These are phyloP conservation scores for Arxiozyma slooffiae DNA, from an alignment of 1,139 yeast species.

Conservation along the genomic window DNA sequence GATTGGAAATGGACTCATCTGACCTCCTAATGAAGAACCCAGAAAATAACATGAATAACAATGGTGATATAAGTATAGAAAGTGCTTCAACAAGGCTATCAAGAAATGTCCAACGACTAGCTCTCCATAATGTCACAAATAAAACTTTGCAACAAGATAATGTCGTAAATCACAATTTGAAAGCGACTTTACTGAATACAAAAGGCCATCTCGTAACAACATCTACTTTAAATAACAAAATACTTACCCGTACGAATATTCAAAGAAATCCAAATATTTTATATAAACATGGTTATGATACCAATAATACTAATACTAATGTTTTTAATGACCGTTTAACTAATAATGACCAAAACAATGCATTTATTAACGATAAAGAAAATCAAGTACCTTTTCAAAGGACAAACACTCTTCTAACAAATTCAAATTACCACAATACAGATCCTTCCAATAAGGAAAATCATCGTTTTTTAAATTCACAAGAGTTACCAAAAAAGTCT, in stretches of 20 bases:
- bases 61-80: conserved; percentile 2
- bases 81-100: conserved; percentile 16
- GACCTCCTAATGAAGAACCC: not conserved
- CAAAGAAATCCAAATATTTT: conserved; percentile 2
- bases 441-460: not conserved
- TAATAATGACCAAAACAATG: not conserved
- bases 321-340: conserved; percentile 1
- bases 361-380: conserved; percentile 17
- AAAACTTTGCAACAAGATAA: conserved; percentile 22
- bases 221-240: conserved; percentile 8
- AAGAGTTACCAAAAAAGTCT: not conserved
- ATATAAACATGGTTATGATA: not conserved
- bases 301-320: not conserved
- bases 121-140: conserved; percentile 29
- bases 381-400: conserved; percentile 16
- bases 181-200: conserved; percentile 12
- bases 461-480: not conserved
- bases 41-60: not conserved
- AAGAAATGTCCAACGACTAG: conserved; percentile 26
- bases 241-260: conserved; percentile 9
- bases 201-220: conserved; percentile 7
- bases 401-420: not conserved
- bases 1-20: conserved; percentile 2
- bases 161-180: conserved; percentile 12
- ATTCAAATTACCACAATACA: not conserved